Base-by-base conservation (phyloP, 164 flowering plant genomes). In the Taxillus chinensis region DNA sequence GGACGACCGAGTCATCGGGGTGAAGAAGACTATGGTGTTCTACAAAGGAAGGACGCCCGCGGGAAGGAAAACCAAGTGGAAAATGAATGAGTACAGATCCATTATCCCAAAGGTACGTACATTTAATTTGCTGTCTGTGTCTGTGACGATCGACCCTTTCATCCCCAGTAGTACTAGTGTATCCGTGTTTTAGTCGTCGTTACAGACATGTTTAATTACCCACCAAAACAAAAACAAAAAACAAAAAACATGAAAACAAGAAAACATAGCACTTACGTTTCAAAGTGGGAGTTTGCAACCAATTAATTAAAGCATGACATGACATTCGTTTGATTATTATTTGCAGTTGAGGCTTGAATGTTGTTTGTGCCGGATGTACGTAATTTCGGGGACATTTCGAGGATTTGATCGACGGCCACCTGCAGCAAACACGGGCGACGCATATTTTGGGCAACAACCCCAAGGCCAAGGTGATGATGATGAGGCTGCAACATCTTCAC, bases 41-140 rank as follows among this genome's bases (percentile, higher is more conserved):
- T 82, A 85, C 68, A 50, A 45, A 15, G 87, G 87, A 45, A 75
- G 74, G 63, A 84, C 84, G 55, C 87, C 87, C 3, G 70, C 64
- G 4, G 90, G 90, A 9, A 70, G 53, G 5, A 83, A 83, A 70
- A 83, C 87, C 43, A 71, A 73, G 17, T 83, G 87, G 87, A 83
- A 83, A 66, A 79, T 83, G 87, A 77, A 79, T 27, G 83, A 83
- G 57, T 83, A 83, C 7, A 71, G 60, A 3, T 4, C 39, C 46
- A 27, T 38, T 56, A 37, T 27, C 27, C 27, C 27, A 27, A 27
- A 27, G 27, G 27, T 27, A 27, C 27, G 27, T 27, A 27, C 27
- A 27, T 27, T 27, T 27, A 27, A 27, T 27, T 27, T 27, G 27
- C 27, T 27, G 27, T 27, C 27, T 27, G 27, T 27, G 27, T 27